A percentile compares a stretch with the other conserved stretches of the same genome.
These are phyloP conservation scores for Quercus engelmannii DNA, from an alignment of 306 rosid genomes.

Conservation along the genomic window DNA sequence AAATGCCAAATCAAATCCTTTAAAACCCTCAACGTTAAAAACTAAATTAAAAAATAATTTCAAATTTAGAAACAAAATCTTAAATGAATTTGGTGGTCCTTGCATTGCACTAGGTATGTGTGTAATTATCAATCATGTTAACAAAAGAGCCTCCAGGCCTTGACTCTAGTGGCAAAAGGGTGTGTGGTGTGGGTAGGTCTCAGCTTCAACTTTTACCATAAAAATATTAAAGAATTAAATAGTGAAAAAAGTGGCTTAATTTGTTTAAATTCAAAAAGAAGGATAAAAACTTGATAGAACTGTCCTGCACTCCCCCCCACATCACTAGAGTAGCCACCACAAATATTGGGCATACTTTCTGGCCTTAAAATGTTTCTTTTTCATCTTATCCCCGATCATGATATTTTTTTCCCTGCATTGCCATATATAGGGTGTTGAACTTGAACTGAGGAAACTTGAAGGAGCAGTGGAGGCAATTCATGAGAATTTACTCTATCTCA, in stretches of 20 bases:
- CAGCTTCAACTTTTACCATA: background rate
- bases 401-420: background rate
- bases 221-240: background rate
- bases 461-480: conserved; percentile 89
- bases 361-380: background rate
- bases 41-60: too few species aligned
- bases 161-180: too few species aligned
- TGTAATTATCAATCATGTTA: too few species aligned
- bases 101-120: too few species aligned
- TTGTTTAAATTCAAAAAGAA: background rate
- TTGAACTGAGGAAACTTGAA: conserved; percentile 87
- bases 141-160: too few species aligned
- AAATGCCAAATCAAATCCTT: too few species aligned
- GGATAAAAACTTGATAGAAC: background rate
- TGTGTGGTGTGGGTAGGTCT: background rate
- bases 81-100: too few species aligned
- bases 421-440: conserved; percentile 69
- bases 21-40: too few species aligned
- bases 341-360: background rate
- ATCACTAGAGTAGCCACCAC: background rate
- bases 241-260: background rate
- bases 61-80: too few species aligned
- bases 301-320: background rate
- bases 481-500: conserved; percentile 75
- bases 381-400: background rate